A percentile compares a stretch with the other conserved stretches of the same genome.
These are phyloP conservation scores for Schizochytrium sp. DNA, from an alignment of 108 stramenopile species.

Conservation along the genomic window DNA sequence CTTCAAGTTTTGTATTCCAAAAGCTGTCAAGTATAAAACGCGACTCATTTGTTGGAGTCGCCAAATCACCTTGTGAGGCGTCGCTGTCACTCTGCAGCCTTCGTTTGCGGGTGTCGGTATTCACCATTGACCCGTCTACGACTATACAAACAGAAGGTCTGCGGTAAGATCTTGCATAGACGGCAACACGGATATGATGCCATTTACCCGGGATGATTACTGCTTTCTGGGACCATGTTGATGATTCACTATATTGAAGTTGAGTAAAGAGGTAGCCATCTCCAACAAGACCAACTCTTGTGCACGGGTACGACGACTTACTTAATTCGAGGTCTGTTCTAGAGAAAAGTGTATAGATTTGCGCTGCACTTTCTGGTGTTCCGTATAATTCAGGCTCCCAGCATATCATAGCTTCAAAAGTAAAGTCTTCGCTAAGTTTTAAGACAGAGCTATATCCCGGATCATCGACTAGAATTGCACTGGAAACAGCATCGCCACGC, in stretches of 20 bases:
- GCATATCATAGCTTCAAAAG: constrained; percentile 55
- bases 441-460: neutral
- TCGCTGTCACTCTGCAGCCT: neutral
- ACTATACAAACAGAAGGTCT: neutral
- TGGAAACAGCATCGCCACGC: neutral
- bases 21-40: neutral
- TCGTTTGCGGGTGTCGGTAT: neutral
- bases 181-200: constrained; percentile 1
- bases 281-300: constrained; percentile 11
- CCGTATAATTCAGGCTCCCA: constrained; percentile 2
- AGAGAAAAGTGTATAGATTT: constrained; percentile 17
- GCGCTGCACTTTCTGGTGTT: neutral
- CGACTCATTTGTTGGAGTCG: too few species aligned
- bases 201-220: constrained; percentile 41
- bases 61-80: too few species aligned
- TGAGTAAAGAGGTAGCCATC: constrained; percentile 46
- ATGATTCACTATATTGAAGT: neutral
- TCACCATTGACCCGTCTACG: neutral
- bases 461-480: neutral
- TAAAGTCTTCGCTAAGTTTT: constrained; percentile 31
- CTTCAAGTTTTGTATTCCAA: neutral
- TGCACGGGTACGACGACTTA: neutral
- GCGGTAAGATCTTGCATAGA: neutral
- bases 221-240: neutral
- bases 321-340: neutral